Base-by-base conservation (phyloP, 306 rosid species). In the Acacia confusa region DNA sequence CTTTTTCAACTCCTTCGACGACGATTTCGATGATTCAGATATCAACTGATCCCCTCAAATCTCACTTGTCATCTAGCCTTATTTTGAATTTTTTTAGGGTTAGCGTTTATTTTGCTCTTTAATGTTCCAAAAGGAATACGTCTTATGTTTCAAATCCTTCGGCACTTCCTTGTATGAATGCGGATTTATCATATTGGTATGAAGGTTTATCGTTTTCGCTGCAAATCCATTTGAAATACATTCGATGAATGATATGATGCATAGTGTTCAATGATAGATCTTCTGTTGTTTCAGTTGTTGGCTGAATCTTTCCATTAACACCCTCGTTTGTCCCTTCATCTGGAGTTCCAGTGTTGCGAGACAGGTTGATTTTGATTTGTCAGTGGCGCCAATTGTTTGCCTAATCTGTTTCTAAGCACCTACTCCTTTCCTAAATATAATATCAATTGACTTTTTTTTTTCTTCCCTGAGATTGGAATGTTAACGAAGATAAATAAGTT, bases 11-110 rank as follows among this genome's bases (percentile, higher is more conserved):
- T 22, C 70, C 64, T 94, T 94, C 83, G 75, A 86, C 28, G 97
- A 94, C 24, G 98, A 94, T 55, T 94, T 94, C 84, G 96, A 94
- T 30, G 96, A 94, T 63, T 79, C 92, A 25, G 94, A 94, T 80
- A 91, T 94, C 88, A 92, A 88, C 20, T 91, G 73, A 83, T 6
- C 15, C 14, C 70, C 45, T 0, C 17, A 45, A 11, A 25, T 13
- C 32, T 36, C 38, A 25, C 5, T 64, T 45, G 16, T 66, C 36
- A 36, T 66, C n/a, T 30, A 52, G 73, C 53, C 36, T 34, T 32
- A 28, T 44, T 7, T 40, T 69, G 25, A 11, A 52, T 44, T 58
- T 10, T 22, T 76, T 60, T 36, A 36, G 43, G 19, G 43, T 38
- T 2, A 32, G 6, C 27, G 20, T 5, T 32, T 25, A 4, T 24